A percentile compares a stretch with the other conserved stretches of the same genome.
Evolutionary conservation across 305 asterid genomes (phyloP).

Genomic region (Solanum hybrid): DNA sequence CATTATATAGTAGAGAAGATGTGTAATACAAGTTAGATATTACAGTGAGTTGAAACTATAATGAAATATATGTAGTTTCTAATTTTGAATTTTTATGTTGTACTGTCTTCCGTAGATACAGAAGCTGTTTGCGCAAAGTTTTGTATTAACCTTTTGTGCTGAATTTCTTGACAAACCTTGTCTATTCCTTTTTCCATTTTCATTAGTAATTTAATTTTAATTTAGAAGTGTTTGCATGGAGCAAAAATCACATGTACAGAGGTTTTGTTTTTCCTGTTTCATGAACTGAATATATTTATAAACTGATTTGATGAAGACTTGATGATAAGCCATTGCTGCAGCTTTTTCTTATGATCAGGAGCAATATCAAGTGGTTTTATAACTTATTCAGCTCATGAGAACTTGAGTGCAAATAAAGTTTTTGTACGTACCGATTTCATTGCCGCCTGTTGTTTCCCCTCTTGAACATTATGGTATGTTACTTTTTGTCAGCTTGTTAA

Average conservation of each 20-base stretch:
- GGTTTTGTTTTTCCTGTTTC: not conserved
- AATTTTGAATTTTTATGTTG: not conserved
- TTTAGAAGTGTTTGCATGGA: not conserved
- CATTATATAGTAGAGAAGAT: not conserved
- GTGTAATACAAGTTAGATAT: not conserved
- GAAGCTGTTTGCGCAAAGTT: not conserved
- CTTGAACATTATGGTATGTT: not conserved
- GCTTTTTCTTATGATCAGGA: not conserved
- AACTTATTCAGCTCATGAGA: not conserved
- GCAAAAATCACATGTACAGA: not conserved
- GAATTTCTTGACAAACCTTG: not conserved
- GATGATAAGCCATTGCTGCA: not conserved
- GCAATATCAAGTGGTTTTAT: not conserved
- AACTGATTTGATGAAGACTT: not conserved
- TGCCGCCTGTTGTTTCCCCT: not conserved
- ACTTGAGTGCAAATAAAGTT: not conserved
- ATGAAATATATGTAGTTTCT: not conserved
- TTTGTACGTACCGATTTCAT: too few relatives aligned
- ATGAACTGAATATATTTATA: not conserved
- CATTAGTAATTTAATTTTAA: not conserved
- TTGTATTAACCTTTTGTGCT: not conserved
- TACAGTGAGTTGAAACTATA: not conserved
- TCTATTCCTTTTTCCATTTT: not conserved
- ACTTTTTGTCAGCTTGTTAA: not conserved
- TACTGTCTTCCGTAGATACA: not conserved